Evolutionary conservation across 2,329 filamentous ascomycete species (phyloP).

Genomic region (Diplodia sapinea): DNA sequence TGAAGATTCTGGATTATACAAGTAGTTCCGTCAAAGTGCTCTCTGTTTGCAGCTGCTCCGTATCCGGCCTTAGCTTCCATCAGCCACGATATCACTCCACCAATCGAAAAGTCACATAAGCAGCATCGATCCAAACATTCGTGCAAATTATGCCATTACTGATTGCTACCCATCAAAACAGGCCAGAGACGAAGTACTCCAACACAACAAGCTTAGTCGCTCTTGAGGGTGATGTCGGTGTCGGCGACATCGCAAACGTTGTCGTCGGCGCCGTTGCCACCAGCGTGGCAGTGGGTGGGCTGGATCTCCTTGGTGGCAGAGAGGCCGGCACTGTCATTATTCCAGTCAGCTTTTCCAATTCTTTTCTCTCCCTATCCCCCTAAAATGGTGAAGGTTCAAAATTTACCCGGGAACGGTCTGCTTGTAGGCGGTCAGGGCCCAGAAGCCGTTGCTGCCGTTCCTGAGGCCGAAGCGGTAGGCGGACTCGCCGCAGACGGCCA

Average conservation of each 20-base stretch:
- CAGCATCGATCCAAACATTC: neutral
- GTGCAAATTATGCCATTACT: neutral
- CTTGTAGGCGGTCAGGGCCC: constrained; percentile 16
- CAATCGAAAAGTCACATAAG: neutral
- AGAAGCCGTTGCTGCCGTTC: constrained; percentile 14
- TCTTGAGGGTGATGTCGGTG: constrained; percentile 8
- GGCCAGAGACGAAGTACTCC: neutral
- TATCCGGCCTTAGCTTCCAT: no score
- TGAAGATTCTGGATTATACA: no score
- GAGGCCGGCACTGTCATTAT: neutral
- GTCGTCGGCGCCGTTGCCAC: constrained; percentile 4
- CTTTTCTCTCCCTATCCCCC: neutral
- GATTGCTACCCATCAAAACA: neutral
- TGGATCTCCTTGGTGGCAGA: neutral
- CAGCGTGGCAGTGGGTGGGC: constrained; percentile 13
- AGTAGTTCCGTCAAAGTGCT: no score
- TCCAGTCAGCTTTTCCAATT: neutral
- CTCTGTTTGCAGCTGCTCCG: no score
- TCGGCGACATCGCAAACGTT: neutral
- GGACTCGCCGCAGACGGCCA: constrained; percentile 5
- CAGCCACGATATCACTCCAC: neutral
- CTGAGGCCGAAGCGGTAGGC: constrained; percentile 14
- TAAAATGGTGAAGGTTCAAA: no score
- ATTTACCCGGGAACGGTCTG: constrained; percentile 16
- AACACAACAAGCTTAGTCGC: neutral